Base-by-base conservation (phyloP, 805 yeast species). In the Ogataea angusta region DNA sequence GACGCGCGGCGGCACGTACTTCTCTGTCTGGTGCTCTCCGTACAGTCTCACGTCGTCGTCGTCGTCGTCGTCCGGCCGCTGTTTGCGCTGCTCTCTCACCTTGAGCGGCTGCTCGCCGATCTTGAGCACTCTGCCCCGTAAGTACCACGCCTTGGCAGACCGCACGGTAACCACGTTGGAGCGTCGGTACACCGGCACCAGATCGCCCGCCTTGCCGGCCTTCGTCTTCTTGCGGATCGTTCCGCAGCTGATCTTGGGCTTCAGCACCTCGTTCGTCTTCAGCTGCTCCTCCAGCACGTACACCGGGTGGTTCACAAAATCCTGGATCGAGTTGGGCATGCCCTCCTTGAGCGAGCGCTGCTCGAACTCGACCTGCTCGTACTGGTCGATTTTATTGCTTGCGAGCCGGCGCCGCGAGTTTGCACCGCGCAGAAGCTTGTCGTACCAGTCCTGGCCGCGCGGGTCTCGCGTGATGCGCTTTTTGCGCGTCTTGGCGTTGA, bases 131-230 rank as follows among this genome's bases (percentile, higher is more conserved):
- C 96, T 65, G 0, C 99, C 99, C 31, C 73, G 66, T 63, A 84
- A 73, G 54, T 82, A 86, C 98, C 98, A 93, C 2, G 85, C 88
- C 51, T 78, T 80, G 0, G 95, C 85, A 0, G 95, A 79, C 42
- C 80, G 69, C 15, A 90, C 73, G 2, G 54, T 54, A 34, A 76
- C 70, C 2, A 93, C 87, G 51, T 82, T 79, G 1, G 72, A 60
- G 16, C 96, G 66, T 34, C 76, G 78, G 54, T 76, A 93, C 0
- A 91, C 88, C 3, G 82, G 79, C 1, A 82, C 63, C 6, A 72
- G 54, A 6, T 42, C 54, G 7, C 73, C 67, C 21, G 64, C 63
- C 34, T 66, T 63, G 6, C 62, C 64, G 25, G 68, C 65, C 38
- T 66, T 71, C 5, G 60, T 49, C 10, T 63, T 59, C 35, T 67